Percentiles rank a stretch among this genome's conserved stretches.
phyloP scores from a whole-genome alignment of 768 basidiomycete species.

The Crassisporium funariophilum region DNA sequence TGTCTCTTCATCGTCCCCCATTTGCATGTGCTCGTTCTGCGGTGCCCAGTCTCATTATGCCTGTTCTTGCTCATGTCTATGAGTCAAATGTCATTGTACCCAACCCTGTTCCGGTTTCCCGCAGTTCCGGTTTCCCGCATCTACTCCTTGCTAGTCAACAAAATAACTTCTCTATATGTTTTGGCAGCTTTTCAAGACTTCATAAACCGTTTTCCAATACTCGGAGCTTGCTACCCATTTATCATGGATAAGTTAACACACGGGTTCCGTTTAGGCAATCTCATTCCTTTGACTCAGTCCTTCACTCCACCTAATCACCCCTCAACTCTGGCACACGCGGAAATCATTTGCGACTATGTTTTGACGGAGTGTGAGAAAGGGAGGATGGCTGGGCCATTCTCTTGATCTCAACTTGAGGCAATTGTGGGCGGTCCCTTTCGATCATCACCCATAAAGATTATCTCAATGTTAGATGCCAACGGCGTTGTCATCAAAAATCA shows the following conservation, averaged over 20 bases:
- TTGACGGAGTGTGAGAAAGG: constrained; percentile 12
- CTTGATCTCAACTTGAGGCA: constrained; percentile 9
- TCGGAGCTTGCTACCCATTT: constrained; percentile 26
- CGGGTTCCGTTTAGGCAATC: background rate
- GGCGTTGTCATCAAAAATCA: constrained; percentile 21
- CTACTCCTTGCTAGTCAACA: constrained; percentile 18
- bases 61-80: constrained; percentile 9
- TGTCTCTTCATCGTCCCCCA: background rate
- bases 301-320: constrained; percentile 23
- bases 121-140: too few relatives aligned
- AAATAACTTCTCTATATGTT: constrained; percentile 32
- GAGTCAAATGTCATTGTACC: too few relatives aligned
- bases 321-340: constrained; percentile 5
- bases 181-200: constrained; percentile 24
- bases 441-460: constrained; percentile 22
- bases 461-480: constrained; percentile 9
- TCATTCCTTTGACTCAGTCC: background rate
- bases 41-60: constrained; percentile 11
- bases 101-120: too few relatives aligned
- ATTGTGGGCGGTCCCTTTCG: constrained; percentile 27
- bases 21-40: constrained; percentile 14
- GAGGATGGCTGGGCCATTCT: constrained; percentile 30
- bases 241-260: constrained; percentile 19
- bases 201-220: constrained; percentile 22
- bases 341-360: constrained; percentile 21